These are phyloP conservation scores for Domatiomyces globalis DNA, from an alignment of 2,329 filamentous ascomycete species.

Conservation along the genomic window DNA sequence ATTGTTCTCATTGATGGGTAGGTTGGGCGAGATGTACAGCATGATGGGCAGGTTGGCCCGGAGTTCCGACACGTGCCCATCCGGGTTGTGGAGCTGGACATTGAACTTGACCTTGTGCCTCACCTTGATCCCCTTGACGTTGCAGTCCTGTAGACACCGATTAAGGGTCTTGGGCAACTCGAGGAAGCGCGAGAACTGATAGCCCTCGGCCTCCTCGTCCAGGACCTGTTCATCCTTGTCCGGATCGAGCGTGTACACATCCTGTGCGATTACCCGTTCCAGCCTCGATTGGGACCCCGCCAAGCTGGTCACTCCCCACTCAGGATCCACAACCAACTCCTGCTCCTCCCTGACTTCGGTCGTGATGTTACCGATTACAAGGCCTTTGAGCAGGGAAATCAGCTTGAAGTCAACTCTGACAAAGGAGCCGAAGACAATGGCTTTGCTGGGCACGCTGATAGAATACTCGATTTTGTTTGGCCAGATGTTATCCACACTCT, in stretches of 20 bases:
- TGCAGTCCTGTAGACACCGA: conserved; percentile 77
- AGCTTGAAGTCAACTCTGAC: conserved; percentile 76
- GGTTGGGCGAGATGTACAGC: conserved; percentile 89
- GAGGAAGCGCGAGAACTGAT: conserved; percentile 43
- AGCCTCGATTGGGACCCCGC: conserved; percentile 34
- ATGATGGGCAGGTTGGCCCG: conserved; percentile 81
- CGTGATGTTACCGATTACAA: conserved; percentile 70
- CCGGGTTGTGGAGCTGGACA: conserved; percentile 82
- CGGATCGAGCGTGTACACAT: conserved; percentile 56
- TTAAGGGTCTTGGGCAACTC: conserved; percentile 69
- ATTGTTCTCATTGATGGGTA: conserved; percentile 77
- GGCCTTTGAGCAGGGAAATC: conserved; percentile 74
- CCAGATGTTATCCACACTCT: conserved; percentile 90
- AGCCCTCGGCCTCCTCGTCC: conserved; percentile 48
- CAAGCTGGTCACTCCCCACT: conserved; percentile 24
- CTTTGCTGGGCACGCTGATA: conserved; percentile 83
- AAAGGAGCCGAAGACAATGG: conserved; percentile 80
- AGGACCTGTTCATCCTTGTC: conserved; percentile 42
- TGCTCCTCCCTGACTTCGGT: conserved; percentile 68
- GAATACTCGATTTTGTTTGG: conserved; percentile 95
- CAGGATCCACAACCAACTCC: conserved; percentile 44
- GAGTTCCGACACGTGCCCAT: conserved; percentile 74
- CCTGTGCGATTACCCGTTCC: conserved; percentile 50
- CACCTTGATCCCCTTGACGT: conserved; percentile 78
- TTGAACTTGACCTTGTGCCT: conserved; percentile 86